Conservation (phyloP, 805 yeast genomes). For the Saturnispora silvae region DNA sequence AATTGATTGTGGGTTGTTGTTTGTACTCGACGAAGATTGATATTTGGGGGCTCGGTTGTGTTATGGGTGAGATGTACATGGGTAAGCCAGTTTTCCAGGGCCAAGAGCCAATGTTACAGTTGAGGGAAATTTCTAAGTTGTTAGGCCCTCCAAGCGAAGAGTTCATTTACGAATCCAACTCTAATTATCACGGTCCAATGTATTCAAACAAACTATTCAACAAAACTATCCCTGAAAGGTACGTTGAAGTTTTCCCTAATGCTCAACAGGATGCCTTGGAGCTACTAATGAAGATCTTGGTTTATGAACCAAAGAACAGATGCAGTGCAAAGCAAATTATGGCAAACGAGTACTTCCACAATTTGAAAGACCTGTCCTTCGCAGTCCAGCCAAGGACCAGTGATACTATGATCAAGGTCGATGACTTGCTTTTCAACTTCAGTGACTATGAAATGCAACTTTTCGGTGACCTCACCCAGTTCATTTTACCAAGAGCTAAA, state of each 20-base stretch:
- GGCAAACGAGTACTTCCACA: conserved; percentile 84
- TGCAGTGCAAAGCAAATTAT: conserved; percentile 71
- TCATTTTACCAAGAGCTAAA: conserved; percentile 18
- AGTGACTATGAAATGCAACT: conserved; percentile 46
- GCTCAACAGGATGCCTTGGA: conserved; percentile 85
- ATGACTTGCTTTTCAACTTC: conserved; percentile 50
- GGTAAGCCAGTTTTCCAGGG: conserved; percentile 97
- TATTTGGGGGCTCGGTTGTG: conserved; percentile 97
- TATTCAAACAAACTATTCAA: conserved; percentile 45
- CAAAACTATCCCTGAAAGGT: conserved; percentile 23
- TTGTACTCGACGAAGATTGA: conserved; percentile 86
- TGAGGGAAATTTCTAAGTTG: conserved; percentile 81
- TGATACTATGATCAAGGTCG: conserved; percentile 28
- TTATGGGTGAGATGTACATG: conserved; percentile 83
- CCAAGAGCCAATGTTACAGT: conserved; percentile 74
- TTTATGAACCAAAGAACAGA: conserved; percentile 82
- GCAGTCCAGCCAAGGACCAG: conserved; percentile 25
- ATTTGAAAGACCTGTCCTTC: conserved; percentile 51
- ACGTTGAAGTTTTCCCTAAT: conserved; percentile 57
- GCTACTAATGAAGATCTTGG: conserved; percentile 67
- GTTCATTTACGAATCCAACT: conserved; percentile 64
- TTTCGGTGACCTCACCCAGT: conserved; percentile 20
- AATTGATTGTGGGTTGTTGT: conserved; percentile 82
- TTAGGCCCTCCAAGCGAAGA: conserved; percentile 79
- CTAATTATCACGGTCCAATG: conserved; percentile 66